Evolutionary conservation across 163 green algal species (phyloP).

Genomic region (Chlorella variabilis): DNA sequence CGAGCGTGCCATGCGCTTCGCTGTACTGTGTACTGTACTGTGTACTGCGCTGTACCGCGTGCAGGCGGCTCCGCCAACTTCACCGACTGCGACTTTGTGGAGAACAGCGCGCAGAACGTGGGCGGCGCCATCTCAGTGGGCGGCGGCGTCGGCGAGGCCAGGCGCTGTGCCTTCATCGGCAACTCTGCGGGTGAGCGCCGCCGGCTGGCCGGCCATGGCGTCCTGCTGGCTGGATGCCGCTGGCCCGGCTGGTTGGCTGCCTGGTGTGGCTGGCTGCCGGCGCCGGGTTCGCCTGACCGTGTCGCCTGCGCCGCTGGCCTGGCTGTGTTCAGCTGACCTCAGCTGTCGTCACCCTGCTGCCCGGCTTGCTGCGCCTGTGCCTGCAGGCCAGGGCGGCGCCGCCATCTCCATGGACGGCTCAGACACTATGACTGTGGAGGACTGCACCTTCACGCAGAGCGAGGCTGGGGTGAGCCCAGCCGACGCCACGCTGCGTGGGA

Average conservation of each 20-base stretch:
- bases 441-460: constrained; percentile 19
- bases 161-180: constrained; percentile 1
- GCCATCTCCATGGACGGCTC: constrained; percentile 46
- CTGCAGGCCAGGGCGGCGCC: constrained; percentile 38
- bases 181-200: constrained; percentile 4
- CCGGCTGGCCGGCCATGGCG: too few species aligned
- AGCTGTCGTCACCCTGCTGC: not conserved
- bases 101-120: constrained; percentile 25
- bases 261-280: too few species aligned
- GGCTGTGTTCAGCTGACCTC: not conserved
- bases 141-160: not conserved
- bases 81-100: constrained; percentile 21
- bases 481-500: too few species aligned
- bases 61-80: constrained; percentile 30
- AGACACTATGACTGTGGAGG: constrained; percentile 29
- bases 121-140: constrained; percentile 36
- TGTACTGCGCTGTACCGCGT: too few species aligned
- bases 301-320: too few species aligned
- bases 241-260: too few species aligned
- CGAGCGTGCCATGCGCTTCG: too few species aligned
- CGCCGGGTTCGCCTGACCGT: too few species aligned
- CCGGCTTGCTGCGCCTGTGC: not conserved
- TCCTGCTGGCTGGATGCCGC: too few species aligned
- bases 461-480: constrained; percentile 41
- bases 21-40: too few species aligned